Base-by-base conservation (phyloP, 352 stramenopile species). In the Sclerospora graminicola region DNA sequence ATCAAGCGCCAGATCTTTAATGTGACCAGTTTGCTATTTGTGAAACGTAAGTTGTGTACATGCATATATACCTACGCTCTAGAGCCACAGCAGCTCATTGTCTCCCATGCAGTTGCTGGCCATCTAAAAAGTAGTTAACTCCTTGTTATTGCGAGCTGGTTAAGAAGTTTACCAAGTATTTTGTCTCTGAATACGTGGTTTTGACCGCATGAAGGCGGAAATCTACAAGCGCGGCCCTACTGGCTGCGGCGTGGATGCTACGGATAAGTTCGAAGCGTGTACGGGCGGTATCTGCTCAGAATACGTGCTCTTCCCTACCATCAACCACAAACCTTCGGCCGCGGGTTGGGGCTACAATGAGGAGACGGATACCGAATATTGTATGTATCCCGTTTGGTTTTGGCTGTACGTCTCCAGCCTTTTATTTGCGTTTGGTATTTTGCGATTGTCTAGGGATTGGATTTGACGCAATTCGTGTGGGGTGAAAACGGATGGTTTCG, bases 381-480 rank as follows among this genome's bases (percentile, higher is more conserved):
- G 80, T 82, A 60, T 35, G 69, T 76, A 14, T 3, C 37, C 0
- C 5, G 28, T 34, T 14, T 9, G 0, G 1, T 28, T 32, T 13
- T 13, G 9, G 8, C 20, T 8, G 8, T 34, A 14, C 15, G 18
- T 35, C 9, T 31, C 16, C 20, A 24, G 26, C 2, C 29, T 23
- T 40, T 60, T 8, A 45, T 16, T 19, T 19, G 23, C n/a, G n/a
- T n/a, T n/a, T n/a, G n/a, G n/a, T n/a, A n/a, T n/a, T 40, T 21
- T 53, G 18, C 18, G 3, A 26, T 7, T 45, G 8, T 14, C 3
- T 31, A 82, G 69, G 80, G 84, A 92, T 96, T 28, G 87, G 78
- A n/a, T n/a, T n/a, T n/a, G n/a, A 19, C 73, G 87, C 36, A 97
- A 97, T 63, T 93, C 75, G 39, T 97, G 86, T 97, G 86, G 86